phyloP scores from a whole-genome alignment of 1,139 yeast species.

The Protomyces arabidopsidicola region DNA sequence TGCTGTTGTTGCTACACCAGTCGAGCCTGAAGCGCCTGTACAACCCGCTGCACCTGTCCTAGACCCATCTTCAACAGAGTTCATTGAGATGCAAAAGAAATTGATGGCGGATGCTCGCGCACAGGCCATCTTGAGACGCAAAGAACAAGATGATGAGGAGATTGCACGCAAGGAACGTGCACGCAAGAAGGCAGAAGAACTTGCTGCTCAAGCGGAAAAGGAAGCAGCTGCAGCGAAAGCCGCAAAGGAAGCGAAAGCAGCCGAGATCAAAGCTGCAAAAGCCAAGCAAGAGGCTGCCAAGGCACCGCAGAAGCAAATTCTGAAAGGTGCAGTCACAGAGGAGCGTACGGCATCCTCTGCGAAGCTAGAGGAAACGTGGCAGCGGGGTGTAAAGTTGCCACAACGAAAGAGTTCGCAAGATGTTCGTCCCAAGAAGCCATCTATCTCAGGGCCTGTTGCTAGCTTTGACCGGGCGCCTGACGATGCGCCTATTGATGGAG shows the following conservation, averaged over 20 bases:
- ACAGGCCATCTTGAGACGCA: constrained; percentile 21
- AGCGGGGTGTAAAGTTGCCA: background rate
- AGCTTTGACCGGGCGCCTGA: background rate
- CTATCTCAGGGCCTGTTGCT: background rate
- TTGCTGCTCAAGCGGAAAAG: constrained; percentile 15
- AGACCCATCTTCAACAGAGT: constrained; percentile 23
- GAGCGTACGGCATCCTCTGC: background rate
- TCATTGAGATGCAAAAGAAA: constrained; percentile 23
- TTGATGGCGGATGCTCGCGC: constrained; percentile 24
- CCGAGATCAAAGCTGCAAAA: background rate
- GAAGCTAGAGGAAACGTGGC: background rate
- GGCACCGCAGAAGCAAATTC: background rate
- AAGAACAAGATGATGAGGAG: constrained; percentile 20
- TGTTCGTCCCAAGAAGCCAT: background rate
- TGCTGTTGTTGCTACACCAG: background rate
- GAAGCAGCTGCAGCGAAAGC: constrained; percentile 1
- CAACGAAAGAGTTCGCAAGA: background rate
- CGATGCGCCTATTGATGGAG: background rate
- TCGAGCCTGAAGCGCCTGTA: background rate
- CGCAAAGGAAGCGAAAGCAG: background rate
- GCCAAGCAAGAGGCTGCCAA: constrained; percentile 5
- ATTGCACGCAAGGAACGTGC: constrained; percentile 18
- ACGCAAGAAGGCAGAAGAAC: constrained; percentile 19
- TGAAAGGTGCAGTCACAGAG: background rate
- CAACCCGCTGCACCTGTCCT: background rate